Conservation (phyloP, 352 stramenopile species). For the Stramenopiles sp. region DNA sequence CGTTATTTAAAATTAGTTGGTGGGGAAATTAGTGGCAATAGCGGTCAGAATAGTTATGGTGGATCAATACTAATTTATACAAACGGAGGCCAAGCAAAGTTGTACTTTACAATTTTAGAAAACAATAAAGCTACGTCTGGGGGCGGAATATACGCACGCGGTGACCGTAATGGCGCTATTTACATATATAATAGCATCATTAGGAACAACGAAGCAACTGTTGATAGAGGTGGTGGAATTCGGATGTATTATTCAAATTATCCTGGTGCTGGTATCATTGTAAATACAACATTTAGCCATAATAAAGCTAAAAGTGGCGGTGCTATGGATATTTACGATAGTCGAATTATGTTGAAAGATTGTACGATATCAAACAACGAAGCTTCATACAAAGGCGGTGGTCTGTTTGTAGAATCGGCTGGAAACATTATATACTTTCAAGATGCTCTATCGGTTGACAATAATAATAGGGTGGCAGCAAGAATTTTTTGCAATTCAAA, state of each 20-base stretch:
- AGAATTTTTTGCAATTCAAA: too few relatives aligned
- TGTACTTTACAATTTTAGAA: not conserved
- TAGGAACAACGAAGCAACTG: not conserved
- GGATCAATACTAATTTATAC: not conserved
- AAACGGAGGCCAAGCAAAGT: not conserved
- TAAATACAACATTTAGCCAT: not conserved
- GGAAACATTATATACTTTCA: too few relatives aligned
- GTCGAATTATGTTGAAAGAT: not conserved
- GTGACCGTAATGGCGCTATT: not conserved
- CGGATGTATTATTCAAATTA: not conserved
- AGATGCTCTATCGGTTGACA: too few relatives aligned
- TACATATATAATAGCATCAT: not conserved
- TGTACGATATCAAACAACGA: not conserved
- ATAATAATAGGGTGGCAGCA: too few relatives aligned
- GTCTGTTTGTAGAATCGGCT: too few relatives aligned
- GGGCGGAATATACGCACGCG: not conserved
- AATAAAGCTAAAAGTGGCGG: not conserved
- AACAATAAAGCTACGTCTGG: not conserved
- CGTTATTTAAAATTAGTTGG: not conserved
- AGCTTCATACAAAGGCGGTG: not conserved
- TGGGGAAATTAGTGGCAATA: not conserved
- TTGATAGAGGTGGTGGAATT: not conserved
- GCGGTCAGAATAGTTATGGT: too few relatives aligned
- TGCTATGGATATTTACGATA: not conserved
- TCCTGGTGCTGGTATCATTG: not conserved